Base-by-base conservation (phyloP, 352 stramenopile species). In the Phytophthora syringae region DNA sequence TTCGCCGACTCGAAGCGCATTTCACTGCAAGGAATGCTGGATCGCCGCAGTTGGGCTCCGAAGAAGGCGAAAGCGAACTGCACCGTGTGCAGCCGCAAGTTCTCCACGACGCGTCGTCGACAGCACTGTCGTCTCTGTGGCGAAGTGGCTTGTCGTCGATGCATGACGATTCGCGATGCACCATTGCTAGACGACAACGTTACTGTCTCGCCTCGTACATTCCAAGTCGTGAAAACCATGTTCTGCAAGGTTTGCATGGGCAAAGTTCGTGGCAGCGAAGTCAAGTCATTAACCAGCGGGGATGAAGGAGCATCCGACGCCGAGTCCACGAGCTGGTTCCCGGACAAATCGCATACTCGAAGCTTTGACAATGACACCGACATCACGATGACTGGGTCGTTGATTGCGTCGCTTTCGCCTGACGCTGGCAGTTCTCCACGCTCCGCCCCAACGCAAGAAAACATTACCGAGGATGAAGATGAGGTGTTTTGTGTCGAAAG, bases 41-140 rank as follows among this genome's bases (percentile, higher is more conserved):
- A 72, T 50, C 77, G 80, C n/a, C 60, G 66, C 7, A 76, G 72
- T 21, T 93, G 85, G 85, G 70, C 88, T 5, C 55, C 79, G 7
- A 86, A 89, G 47, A 65, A 67, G 27, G 59, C 72, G 37, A 67
- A 78, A 5, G 47, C 69, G 0, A 72, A 76, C 48, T 94, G 85
- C 39, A 58, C 62, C 28, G 79, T 92, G 25, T 94, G 85, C 64
- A 77, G 80, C 34, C 73, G 78, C 30, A 70, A 75, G 24, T 94
- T 94, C 37, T 72, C 70, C 10, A 57, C 82, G 12, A 88, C 80
- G 61, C 80, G 82, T 32, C 79, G 81, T 1, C 80, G 84, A 11
- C 85, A 94, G 60, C 85, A 93, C 63, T 93, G 85, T 36, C 85
- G 85, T 9, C 66, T 93, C 24, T 93, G 85, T 43, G 85, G 85